phyloP scores from a whole-genome alignment of 257 asterid species.

The Gentiana dahurica region DNA sequence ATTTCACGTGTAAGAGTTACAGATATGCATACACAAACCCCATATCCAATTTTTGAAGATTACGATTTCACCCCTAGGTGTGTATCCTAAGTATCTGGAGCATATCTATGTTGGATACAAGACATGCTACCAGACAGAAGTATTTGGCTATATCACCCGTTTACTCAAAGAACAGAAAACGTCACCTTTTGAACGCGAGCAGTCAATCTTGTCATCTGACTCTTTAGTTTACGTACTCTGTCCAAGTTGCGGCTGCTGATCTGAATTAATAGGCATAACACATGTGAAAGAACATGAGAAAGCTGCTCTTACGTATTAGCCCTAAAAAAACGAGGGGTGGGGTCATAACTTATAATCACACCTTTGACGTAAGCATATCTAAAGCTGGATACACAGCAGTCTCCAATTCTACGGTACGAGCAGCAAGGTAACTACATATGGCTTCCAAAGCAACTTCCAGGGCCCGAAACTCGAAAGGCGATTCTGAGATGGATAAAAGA shows the following conservation, averaged over 20 bases:
- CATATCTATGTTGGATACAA: no score
- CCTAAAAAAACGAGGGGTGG: background rate
- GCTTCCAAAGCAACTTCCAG: constrained; percentile 91
- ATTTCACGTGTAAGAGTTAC: no score
- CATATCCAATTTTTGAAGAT: no score
- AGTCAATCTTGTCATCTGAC: constrained; percentile 94
- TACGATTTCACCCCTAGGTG: no score
- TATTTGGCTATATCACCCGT: no score
- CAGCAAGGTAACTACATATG: constrained; percentile 78
- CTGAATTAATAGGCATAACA: constrained; percentile 21
- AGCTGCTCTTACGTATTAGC: background rate
- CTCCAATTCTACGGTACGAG: constrained; percentile 76
- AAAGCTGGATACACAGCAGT: constrained; percentile 88
- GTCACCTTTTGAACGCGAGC: constrained; percentile 92
- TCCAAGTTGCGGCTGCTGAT: constrained; percentile 92
- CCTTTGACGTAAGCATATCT: constrained; percentile 93
- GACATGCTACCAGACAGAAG: no score
- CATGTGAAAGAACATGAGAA: background rate
- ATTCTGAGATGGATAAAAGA: constrained; percentile 33
- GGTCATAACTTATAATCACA: constrained; percentile 8
- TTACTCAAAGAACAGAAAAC: background rate
- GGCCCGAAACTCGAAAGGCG: constrained; percentile 88
- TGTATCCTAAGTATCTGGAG: no score
- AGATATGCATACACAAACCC: no score
- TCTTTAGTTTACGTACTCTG: constrained; percentile 73